Percentiles rank a stretch among this genome's conserved stretches.
phyloP scores from a whole-genome alignment of 169 alveolate genomes.

The Eimeria acervulina region DNA sequence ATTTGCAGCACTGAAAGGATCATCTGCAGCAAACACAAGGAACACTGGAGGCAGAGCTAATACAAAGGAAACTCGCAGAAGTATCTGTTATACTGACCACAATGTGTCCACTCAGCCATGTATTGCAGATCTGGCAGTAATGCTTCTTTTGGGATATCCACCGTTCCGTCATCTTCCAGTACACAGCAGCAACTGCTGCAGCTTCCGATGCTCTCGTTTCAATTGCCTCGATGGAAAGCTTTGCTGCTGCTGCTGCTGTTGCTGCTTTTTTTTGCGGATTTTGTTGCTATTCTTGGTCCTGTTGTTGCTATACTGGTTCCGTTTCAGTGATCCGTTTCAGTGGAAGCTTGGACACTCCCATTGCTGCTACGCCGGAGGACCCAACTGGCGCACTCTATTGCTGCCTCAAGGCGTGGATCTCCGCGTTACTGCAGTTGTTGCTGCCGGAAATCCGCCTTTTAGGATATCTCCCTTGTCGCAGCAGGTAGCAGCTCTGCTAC shows the following conservation, averaged over 20 bases:
- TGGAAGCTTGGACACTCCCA: not conserved
- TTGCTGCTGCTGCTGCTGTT: not conserved
- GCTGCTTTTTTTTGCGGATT: not conserved
- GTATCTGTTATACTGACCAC: constrained; percentile 47
- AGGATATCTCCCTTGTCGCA: not conserved
- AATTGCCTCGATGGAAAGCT: not conserved
- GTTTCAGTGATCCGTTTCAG: not conserved
- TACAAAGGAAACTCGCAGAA: not conserved
- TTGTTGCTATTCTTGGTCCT: constrained; percentile 16
- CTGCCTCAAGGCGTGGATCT: not conserved
- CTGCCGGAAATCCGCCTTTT: not conserved
- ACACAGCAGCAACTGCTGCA: not conserved
- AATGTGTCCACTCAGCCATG: constrained; percentile 81
- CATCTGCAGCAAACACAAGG: not conserved
- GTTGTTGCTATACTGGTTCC: not conserved
- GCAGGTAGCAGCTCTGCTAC: not conserved
- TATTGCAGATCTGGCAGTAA: constrained; percentile 82
- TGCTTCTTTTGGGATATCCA: constrained; percentile 82
- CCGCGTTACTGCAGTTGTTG: not conserved
- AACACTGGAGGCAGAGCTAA: not conserved
- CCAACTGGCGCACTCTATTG: not conserved
- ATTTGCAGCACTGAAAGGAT: not conserved
- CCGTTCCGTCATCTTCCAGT: constrained; percentile 80
- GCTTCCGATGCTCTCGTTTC: not conserved
- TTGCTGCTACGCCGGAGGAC: not conserved